Percentiles rank a stretch among this genome's conserved stretches.
Evolutionary conservation across 352 stramenopile species (phyloP).

Genomic region (Globisporangium spiculum): DNA sequence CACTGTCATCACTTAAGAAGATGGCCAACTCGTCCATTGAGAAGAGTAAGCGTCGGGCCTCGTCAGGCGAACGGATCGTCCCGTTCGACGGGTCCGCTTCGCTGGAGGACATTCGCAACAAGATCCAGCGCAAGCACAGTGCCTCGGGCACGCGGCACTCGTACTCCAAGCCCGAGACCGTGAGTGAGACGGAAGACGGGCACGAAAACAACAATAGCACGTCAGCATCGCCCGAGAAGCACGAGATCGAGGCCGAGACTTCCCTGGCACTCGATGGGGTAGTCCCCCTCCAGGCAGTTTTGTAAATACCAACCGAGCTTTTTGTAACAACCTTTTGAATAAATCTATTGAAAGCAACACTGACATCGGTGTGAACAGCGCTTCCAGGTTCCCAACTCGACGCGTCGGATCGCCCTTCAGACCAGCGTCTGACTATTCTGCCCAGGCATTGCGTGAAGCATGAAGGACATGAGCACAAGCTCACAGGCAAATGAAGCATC

Average conservation of each 20-base stretch:
- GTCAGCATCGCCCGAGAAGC: conserved; percentile 34
- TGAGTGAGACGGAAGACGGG: conserved; percentile 23
- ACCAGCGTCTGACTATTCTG: not conserved
- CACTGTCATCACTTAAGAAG: conserved; percentile 27
- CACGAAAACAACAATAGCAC: conserved; percentile 54
- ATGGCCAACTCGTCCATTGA: conserved; percentile 27
- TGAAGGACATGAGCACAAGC: not conserved
- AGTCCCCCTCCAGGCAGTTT: conserved; percentile 3
- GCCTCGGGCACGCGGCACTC: conserved; percentile 8
- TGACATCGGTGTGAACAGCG: not conserved
- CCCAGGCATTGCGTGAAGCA: not conserved
- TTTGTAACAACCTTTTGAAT: not conserved
- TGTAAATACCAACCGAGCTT: conserved; percentile 1
- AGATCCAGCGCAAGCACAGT: conserved; percentile 53
- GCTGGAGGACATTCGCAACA: conserved; percentile 55
- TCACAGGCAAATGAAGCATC: not conserved
- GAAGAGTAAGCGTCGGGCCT: conserved; percentile 26
- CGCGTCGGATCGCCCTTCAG: not conserved
- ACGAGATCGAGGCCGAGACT: conserved; percentile 20
- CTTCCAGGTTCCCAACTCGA: not conserved
- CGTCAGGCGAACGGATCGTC: conserved; percentile 23
- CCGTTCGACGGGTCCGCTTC: conserved; percentile 47
- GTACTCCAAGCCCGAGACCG: conserved; percentile 9
- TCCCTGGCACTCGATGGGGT: not conserved
- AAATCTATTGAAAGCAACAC: not conserved